These are phyloP conservation scores for Thecaphora frezii DNA, from an alignment of 1,284 basidiomycete species.

Conservation along the genomic window DNA sequence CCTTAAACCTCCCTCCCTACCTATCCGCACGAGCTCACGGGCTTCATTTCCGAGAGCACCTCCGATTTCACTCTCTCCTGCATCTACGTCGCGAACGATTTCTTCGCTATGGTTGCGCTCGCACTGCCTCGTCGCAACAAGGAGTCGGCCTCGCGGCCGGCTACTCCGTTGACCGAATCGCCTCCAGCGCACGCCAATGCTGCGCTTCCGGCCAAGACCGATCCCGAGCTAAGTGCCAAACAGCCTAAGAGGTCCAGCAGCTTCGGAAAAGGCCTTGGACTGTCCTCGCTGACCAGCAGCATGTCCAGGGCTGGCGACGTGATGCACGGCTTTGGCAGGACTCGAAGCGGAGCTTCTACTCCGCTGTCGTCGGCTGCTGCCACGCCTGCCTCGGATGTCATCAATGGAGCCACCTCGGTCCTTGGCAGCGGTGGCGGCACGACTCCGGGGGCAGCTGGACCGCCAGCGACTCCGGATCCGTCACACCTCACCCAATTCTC, in stretches of 20 bases:
- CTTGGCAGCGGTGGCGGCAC: conserved; percentile 13
- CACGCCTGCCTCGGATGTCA: conserved; percentile 8
- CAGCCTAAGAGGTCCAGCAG: conserved; percentile 43
- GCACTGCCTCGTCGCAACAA: conserved; percentile 29
- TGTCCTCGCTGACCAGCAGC: conserved; percentile 34
- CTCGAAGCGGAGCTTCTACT: conserved; percentile 27
- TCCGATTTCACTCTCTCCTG: neutral
- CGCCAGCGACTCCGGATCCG: conserved; percentile 41
- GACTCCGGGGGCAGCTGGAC: too few relatives aligned
- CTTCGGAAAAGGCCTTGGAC: conserved; percentile 44
- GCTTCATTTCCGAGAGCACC: neutral
- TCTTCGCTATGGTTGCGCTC: conserved; percentile 20
- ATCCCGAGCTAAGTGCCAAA: conserved; percentile 13
- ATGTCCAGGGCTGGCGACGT: conserved; percentile 39
- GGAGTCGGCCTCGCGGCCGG: conserved; percentile 11
- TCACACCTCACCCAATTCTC: conserved; percentile 53
- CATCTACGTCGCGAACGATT: too few relatives aligned
- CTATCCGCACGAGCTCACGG: too few relatives aligned
- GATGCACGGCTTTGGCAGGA: conserved; percentile 20
- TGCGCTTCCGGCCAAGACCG: neutral
- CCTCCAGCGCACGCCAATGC: conserved; percentile 2
- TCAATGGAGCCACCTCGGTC: conserved; percentile 18
- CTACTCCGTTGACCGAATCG: conserved; percentile 18
- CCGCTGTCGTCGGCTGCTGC: conserved; percentile 16
- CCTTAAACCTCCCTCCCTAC: too few relatives aligned